Conservation (phyloP, 2,329 filamentous ascomycete genomes). For the Lachnellula arida region DNA sequence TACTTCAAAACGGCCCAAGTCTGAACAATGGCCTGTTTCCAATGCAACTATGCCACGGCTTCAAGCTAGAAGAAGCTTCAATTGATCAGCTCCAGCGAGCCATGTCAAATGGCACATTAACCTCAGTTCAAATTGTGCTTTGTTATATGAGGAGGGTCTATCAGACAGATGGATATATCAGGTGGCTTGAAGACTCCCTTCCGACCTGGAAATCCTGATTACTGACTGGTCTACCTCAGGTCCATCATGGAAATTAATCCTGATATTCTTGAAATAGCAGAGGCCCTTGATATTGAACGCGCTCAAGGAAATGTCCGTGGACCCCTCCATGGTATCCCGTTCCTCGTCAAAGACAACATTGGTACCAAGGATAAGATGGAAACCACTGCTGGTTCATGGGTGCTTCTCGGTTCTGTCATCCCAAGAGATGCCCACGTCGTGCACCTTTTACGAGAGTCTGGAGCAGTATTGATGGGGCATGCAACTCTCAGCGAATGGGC, state of each 20-base stretch:
- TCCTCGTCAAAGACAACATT: conserved; percentile 59
- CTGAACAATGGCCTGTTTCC: too few relatives aligned
- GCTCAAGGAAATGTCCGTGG: conserved; percentile 51
- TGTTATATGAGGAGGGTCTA: conserved; percentile 59
- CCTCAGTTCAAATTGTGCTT: conserved; percentile 51
- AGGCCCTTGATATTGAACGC: conserved; percentile 56
- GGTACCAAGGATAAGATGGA: conserved; percentile 54
- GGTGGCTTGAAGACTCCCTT: conserved; percentile 37
- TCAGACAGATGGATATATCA: conserved; percentile 62
- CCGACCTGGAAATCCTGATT: not conserved
- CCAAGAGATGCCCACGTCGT: conserved; percentile 23
- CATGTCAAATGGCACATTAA: conserved; percentile 50
- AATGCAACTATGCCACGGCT: too few relatives aligned
- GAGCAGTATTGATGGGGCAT: conserved; percentile 65
- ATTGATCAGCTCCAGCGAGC: conserved; percentile 59
- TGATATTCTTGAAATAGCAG: conserved; percentile 59
- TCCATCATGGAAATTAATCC: conserved; percentile 64
- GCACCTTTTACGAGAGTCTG: conserved; percentile 56
- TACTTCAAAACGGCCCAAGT: too few relatives aligned
- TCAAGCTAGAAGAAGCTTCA: too few relatives aligned
- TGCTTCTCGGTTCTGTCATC: conserved; percentile 22
- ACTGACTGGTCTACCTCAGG: conserved; percentile 30
- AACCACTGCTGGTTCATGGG: conserved; percentile 32
- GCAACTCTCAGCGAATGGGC: conserved; percentile 58
- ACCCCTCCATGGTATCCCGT: conserved; percentile 57